These are phyloP conservation scores for Chionographis japonica DNA, from an alignment of 106 monocot genomes.

Conservation along the genomic window DNA sequence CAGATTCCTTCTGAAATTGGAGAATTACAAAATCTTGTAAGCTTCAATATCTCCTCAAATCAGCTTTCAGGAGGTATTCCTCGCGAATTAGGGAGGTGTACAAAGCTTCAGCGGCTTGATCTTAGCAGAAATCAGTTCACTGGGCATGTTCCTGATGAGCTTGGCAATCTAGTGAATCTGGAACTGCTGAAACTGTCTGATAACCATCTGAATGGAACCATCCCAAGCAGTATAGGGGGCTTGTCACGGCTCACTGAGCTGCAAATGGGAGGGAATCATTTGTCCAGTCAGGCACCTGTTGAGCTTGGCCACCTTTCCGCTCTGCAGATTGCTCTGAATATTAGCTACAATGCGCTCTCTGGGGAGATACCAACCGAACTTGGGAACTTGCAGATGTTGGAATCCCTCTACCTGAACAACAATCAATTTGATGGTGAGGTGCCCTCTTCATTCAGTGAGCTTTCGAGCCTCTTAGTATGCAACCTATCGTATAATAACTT, in stretches of 20 bases:
- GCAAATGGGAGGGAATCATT: constrained; percentile 64
- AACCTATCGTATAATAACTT: constrained; percentile 78
- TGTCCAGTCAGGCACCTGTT: constrained; percentile 51
- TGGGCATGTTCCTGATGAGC: constrained; percentile 43
- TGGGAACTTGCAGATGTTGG: constrained; percentile 56
- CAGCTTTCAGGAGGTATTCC: constrained; percentile 55
- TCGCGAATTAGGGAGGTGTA: constrained; percentile 43
- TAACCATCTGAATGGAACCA: constrained; percentile 58
- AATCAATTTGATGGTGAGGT: constrained; percentile 65
- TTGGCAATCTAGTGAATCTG: constrained; percentile 56
- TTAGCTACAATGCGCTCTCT: constrained; percentile 72
- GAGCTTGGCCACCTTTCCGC: constrained; percentile 54
- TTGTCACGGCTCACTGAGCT: constrained; percentile 59
- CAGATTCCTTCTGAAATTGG: constrained; percentile 68
- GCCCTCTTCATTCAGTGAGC: constrained; percentile 43
- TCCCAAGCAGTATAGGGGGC: constrained; percentile 51
- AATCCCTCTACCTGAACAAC: constrained; percentile 56
- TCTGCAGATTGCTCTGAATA: constrained; percentile 69
- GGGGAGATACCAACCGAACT: constrained; percentile 59
- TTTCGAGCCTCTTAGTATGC: constrained; percentile 53
- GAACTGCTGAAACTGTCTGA: constrained; percentile 60
- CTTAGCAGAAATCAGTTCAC: constrained; percentile 61
- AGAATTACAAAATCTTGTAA: constrained; percentile 42
- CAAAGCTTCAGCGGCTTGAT: constrained; percentile 76
- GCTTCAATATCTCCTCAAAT: constrained; percentile 70